These are phyloP conservation scores for Sambucus nigra DNA, from an alignment of 129 eudicot genomes.

Conservation along the genomic window DNA sequence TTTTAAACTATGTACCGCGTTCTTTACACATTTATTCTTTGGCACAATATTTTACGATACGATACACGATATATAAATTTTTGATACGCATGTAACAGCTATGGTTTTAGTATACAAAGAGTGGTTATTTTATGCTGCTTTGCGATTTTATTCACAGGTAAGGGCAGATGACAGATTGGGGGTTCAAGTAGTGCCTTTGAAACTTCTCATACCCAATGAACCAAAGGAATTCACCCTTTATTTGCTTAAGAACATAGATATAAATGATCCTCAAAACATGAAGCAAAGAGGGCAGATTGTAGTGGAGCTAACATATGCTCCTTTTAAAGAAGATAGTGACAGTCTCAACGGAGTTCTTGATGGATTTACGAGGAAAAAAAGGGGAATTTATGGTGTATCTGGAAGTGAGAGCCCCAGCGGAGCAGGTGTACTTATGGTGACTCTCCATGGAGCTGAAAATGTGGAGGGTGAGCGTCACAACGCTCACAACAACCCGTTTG, in stretches of 20 bases:
- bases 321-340: constrained; percentile 58
- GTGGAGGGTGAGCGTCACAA: constrained; percentile 68
- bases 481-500: constrained; percentile 79
- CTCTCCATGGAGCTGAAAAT: constrained; percentile 66
- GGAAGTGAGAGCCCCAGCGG: constrained; percentile 33
- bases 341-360: constrained; percentile 24
- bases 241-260: constrained; percentile 47
- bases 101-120: too few species aligned
- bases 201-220: constrained; percentile 54
- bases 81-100: too few species aligned
- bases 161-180: constrained; percentile 77
- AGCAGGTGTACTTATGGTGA: constrained; percentile 74
- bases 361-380: constrained; percentile 23
- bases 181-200: constrained; percentile 67
- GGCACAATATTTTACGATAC: too few species aligned
- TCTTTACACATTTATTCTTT: too few species aligned
- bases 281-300: constrained; percentile 64
- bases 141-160: constrained; percentile 33
- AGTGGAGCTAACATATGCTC: constrained; percentile 71
- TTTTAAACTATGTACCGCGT: too few species aligned
- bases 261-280: constrained; percentile 39
- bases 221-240: constrained; percentile 59
- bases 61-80: too few species aligned
- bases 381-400: constrained; percentile 15
- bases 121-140: not conserved